phyloP scores from a whole-genome alignment of 768 basidiomycete genomes.

The Kwoniella sp. region DNA sequence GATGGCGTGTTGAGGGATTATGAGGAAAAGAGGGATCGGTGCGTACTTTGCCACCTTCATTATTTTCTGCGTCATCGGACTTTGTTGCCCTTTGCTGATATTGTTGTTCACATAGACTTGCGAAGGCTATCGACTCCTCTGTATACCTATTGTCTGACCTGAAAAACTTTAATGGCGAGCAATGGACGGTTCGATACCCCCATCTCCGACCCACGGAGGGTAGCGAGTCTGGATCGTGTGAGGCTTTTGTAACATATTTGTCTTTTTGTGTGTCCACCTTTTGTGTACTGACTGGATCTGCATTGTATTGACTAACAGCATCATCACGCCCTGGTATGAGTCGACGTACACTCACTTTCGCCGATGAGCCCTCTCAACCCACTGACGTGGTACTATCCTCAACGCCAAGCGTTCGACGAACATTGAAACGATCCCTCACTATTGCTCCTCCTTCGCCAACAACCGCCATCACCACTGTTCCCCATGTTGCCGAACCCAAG shows the following conservation, averaged over 20 bases:
- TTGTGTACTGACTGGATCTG: conserved; percentile 28
- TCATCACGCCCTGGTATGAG: conserved; percentile 52
- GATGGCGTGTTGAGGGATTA: conserved; percentile 51
- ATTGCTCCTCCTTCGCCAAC: conserved; percentile 37
- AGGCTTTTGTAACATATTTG: too few relatives aligned
- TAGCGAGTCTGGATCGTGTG: conserved; percentile 14
- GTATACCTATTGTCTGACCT: conserved; percentile 70
- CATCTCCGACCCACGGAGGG: conserved; percentile 58
- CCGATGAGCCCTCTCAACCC: conserved; percentile 72
- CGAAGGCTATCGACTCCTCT: conserved; percentile 74
- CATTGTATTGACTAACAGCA: conserved; percentile 9
- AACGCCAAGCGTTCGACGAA: conserved; percentile 58
- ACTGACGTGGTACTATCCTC: conserved; percentile 67
- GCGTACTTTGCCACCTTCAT: conserved; percentile 47
- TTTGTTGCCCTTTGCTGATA: too few relatives aligned
- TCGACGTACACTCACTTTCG: conserved; percentile 77
- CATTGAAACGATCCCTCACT: conserved; percentile 65
- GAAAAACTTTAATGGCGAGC: conserved; percentile 75
- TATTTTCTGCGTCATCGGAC: too few relatives aligned
- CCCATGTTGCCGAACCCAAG: conserved; percentile 3
- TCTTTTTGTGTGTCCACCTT: not conserved
- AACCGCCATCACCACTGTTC: conserved; percentile 10
- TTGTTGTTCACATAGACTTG: conserved; percentile 70
- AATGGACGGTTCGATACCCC: conserved; percentile 90
- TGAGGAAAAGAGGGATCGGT: conserved; percentile 68